Evolutionary conservation across 1,284 basidiomycete genomes (phyloP).

Genomic region (Fistulina hepatica): DNA sequence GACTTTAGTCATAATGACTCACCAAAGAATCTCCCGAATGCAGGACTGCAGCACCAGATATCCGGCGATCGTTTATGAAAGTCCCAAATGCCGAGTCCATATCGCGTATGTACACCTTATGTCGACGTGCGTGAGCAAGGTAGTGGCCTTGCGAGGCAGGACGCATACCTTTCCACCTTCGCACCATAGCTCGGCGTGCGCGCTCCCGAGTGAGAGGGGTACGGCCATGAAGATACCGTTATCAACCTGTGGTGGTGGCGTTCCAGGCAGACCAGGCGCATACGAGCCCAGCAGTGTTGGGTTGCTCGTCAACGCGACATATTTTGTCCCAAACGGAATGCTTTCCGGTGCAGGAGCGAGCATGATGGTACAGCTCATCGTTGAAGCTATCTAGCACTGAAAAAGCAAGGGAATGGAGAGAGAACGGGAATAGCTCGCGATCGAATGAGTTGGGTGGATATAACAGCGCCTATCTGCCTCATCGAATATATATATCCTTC

Average conservation of each 20-base stretch:
- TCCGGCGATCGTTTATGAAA: conserved; percentile 30
- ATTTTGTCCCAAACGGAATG: conserved; percentile 34
- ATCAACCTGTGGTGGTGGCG: background rate
- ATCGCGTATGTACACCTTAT: conserved; percentile 37
- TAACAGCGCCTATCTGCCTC: no score
- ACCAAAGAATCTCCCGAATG: conserved; percentile 33
- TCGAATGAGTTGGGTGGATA: no score
- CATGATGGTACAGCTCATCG: conserved; percentile 18
- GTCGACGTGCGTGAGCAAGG: background rate
- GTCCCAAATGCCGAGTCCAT: conserved; percentile 34
- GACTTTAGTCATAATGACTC: no score
- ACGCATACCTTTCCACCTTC: conserved; percentile 1
- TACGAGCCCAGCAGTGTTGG: conserved; percentile 22
- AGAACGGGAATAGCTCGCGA: no score
- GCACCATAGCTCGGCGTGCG: background rate
- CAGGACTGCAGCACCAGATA: conserved; percentile 25
- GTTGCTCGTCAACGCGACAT: conserved; percentile 24
- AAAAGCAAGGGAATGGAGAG: no score
- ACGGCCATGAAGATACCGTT: background rate
- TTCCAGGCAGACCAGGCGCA: background rate
- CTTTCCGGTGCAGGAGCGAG: conserved; percentile 29
- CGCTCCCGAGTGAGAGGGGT: background rate
- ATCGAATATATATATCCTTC: no score
- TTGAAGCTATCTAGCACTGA: background rate
- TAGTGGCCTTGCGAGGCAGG: background rate